Percentiles rank a stretch among this genome's conserved stretches.
Evolutionary conservation across 192 early-diverging fungal genomes (phyloP).

Genomic region (Physocladia obscura): DNA sequence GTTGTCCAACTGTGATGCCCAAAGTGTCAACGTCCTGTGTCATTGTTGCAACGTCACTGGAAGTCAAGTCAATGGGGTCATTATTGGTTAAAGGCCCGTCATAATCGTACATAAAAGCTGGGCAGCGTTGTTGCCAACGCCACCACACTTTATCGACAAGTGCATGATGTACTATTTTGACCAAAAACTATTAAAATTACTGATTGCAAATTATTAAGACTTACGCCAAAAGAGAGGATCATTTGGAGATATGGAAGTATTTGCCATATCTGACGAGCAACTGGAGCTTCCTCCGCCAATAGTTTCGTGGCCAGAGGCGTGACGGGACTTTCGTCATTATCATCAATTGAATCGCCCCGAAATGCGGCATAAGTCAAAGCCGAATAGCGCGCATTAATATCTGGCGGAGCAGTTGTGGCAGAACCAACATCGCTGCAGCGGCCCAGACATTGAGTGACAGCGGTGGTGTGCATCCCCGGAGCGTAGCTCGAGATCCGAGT

Average conservation of each 20-base stretch:
- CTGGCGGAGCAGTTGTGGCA: neutral
- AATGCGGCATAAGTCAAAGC: constrained; percentile 16
- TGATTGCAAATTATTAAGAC: neutral
- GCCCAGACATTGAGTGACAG: constrained; percentile 6
- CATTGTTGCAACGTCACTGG: neutral
- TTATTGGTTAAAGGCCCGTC: neutral
- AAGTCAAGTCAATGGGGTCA: neutral
- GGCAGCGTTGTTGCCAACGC: constrained; percentile 18
- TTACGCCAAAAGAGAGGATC: constrained; percentile 15
- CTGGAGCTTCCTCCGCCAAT: neutral
- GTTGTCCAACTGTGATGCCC: neutral
- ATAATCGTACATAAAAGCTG: constrained; percentile 2
- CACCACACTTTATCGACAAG: constrained; percentile 18
- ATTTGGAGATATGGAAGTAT: constrained; percentile 12
- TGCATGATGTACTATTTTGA: neutral
- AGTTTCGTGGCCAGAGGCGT: constrained; percentile 7
- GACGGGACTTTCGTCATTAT: neutral
- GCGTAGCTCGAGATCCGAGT: neutral
- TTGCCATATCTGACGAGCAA: constrained; percentile 6
- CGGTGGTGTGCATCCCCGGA: neutral
- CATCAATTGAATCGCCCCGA: constrained; percentile 4
- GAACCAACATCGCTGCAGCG: constrained; percentile 9
- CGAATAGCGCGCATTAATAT: constrained; percentile 1
- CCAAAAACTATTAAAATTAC: neutral
- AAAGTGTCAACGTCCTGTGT: constrained; percentile 2